Evolutionary conservation across 129 eudicot genomes (phyloP).

Genomic region (Logfia minima): DNA sequence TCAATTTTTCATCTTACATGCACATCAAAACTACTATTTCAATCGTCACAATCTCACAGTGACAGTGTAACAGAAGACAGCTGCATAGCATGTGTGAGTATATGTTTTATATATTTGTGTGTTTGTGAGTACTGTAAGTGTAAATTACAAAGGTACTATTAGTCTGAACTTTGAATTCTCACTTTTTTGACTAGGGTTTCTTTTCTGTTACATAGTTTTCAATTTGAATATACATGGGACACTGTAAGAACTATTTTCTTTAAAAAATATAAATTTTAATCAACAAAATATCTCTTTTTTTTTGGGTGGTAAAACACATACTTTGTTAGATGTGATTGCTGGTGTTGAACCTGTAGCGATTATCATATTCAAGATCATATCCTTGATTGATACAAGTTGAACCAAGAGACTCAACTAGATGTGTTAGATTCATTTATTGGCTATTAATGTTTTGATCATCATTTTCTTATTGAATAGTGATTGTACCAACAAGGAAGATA

Average conservation of each 20-base stretch:
- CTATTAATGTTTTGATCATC: too few relatives aligned
- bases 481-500: neutral
- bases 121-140: neutral
- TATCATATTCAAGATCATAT: too few relatives aligned
- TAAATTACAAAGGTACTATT: slow-evolving; percentile 14
- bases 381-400: neutral
- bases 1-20: slow-evolving; percentile 18
- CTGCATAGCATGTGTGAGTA: slow-evolving; percentile 24
- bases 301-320: too few relatives aligned
- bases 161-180: slow-evolving; percentile 19
- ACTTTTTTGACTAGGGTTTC: slow-evolving; percentile 18
- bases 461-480: neutral
- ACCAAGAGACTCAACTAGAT: neutral
- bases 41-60: slow-evolving; percentile 32
- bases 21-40: slow-evolving; percentile 29
- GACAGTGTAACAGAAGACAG: slow-evolving; percentile 31
- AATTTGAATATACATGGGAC: neutral
- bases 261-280: too few relatives aligned
- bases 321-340: neutral
- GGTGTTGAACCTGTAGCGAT: neutral
- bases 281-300: too few relatives aligned
- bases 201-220: neutral
- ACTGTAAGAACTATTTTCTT: neutral
- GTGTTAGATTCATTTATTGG: neutral
- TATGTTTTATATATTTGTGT: neutral